Base-by-base conservation (phyloP, 2,329 filamentous ascomycete genomes). In the Penicillium sp. region DNA sequence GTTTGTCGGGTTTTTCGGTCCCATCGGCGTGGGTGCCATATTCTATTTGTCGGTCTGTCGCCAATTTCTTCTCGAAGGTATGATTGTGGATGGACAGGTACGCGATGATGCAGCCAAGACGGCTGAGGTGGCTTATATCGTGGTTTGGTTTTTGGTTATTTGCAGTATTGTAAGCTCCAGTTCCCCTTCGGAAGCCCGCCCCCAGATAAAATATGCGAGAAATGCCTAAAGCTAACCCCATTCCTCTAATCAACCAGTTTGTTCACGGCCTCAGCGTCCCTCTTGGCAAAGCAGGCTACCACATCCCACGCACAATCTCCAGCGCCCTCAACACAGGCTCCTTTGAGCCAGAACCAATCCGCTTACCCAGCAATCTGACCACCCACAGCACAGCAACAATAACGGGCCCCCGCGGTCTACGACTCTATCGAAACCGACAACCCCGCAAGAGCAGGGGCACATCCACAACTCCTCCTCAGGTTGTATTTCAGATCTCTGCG, bases 1-100 rank as follows among this genome's bases (percentile, higher is more conserved):
- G 0, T 96, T 96, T 66, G 89, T 94, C 7, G 92, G 92, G 0
- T 96, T 96, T 76, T 97, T 97, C 62, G 92, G 92, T 0, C 92
- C 92, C 0, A 92, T 97, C 56, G 91, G 93, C 2, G 91, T 96
- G 1, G 90, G 89, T 16, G 92, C 91, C 1, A 83, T 96, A 20
- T 97, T 96, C 69, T 96, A 97, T 68, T 80, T 97, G 5, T 95
- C 91, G 66, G 79, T 96, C 60, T 87, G 83, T 42, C 71, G 89
- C 1, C 89, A 96, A 23, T 96, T 92, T 59, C 77, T 97, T 2
- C 67, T 70, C 6, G 67, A 75, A 12, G 69, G 66, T 3, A 71
- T 85, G 56, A 82, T 79, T 0, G 81, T 84, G 7, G 76, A 89
- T 52, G 86, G 83, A 0, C 67, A 80, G 30, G 74, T 83, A 14